Evolutionary conservation across 495 filamentous ascomycete genomes (phyloP), one percentile per base, ranked within the genome.

Genomic region (Penicillium flavigenum): DNA sequence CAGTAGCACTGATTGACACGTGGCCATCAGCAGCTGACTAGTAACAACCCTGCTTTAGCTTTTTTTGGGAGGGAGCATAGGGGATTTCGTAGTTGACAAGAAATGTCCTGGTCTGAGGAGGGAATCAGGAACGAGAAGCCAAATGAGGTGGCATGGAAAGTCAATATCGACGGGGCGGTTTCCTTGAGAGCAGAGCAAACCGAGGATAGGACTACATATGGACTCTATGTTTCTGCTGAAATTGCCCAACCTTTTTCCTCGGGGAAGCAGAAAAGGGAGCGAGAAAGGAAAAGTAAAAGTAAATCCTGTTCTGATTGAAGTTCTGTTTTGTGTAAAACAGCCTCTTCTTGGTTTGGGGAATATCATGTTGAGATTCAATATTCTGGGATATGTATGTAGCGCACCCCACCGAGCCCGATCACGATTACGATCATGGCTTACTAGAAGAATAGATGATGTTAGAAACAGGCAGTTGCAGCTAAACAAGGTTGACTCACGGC

Each of bases 61-160:
- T 11, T 41, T 7, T 41, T 7, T 24, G 16, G 4, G 14, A 14
- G 36, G 8, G 0, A 46, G 11, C 47, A 56, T 26, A 11, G 6
- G 10, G 19, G 34, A 3, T 60, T 42, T 7, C 31, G 47, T 11
- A 24, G 4, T 7, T 47, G 52, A 19, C 2, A 46, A 16, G 32
- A 60, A 10, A 46, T 39, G 42, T 51, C 31, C 9, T 51, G 45
- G 20, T 56, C 39, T 26, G 42, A 56, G 46, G 11, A 34, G 6
- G 53, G 41, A 6, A 50, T 46, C n/a, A 19, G 29, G 2, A 10
- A 55, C 4, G 5, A 38, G 24, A 5, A 12, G 14, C 9, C 26
- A 7, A 51, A 51, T 20, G 31, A 38, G 20, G 42, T 56, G 5
- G 39, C 44, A 4, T 49, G 2, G 58, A 9, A 9, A 10, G 7